phyloP scores from a whole-genome alignment of 345 rosid species.

The Combretum micranthum region DNA sequence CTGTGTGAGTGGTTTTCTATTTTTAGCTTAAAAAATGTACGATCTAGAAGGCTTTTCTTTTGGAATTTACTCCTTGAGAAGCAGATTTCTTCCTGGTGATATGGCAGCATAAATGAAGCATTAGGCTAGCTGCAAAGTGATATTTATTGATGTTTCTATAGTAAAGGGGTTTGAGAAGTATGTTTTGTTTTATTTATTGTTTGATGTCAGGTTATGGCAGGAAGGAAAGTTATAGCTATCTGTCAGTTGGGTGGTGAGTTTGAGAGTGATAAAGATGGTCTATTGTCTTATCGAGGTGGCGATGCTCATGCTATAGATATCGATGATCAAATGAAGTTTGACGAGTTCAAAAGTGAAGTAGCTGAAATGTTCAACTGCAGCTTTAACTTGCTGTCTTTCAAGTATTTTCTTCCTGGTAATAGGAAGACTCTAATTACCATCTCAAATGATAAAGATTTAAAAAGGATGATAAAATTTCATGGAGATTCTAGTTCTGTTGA shows the following conservation, averaged over 20 bases:
- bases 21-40: too few species aligned
- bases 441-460: slow-evolving; percentile 62
- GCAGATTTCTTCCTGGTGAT: too few species aligned
- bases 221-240: slow-evolving; percentile 78
- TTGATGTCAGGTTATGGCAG: slow-evolving; percentile 40
- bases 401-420: slow-evolving; percentile 88
- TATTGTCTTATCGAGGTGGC: slow-evolving; percentile 64
- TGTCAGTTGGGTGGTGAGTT: slow-evolving; percentile 94
- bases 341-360: slow-evolving; percentile 61
- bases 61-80: too few species aligned
- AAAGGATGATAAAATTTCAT: slow-evolving; percentile 61
- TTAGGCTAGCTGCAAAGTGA: too few species aligned
- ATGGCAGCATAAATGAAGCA: too few species aligned
- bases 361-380: slow-evolving; percentile 67
- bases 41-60: too few species aligned
- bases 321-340: slow-evolving; percentile 48
- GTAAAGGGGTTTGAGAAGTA: too few species aligned
- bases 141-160: too few species aligned
- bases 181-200: not conserved
- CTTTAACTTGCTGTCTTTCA: slow-evolving; percentile 45
- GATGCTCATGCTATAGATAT: slow-evolving; percentile 82
- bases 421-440: slow-evolving; percentile 70
- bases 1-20: too few species aligned
- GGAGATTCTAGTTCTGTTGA: slow-evolving; percentile 46
- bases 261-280: slow-evolving; percentile 53